Evolutionary conservation across 1,284 basidiomycete genomes (phyloP).

Genomic region (Boletellus deceptivus): DNA sequence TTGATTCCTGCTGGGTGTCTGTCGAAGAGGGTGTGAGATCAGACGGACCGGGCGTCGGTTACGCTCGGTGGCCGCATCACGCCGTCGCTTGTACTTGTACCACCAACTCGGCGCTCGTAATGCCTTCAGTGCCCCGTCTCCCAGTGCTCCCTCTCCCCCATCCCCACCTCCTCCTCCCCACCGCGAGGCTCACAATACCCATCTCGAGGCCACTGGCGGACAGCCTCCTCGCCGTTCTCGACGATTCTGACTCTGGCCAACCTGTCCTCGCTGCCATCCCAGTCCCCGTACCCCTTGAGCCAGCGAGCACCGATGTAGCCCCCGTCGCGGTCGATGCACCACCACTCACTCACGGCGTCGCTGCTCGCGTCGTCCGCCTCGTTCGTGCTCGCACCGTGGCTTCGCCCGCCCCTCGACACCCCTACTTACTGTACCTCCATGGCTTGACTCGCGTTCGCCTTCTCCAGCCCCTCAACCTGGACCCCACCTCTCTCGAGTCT

Average conservation of each 20-base stretch:
- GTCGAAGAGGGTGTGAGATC: not conserved
- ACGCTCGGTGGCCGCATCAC: not conserved
- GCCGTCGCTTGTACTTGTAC: not conserved
- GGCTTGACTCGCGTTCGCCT: conserved; percentile 58
- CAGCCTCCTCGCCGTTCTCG: conserved; percentile 56
- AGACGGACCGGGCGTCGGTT: not conserved
- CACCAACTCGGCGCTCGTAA: conserved; percentile 4
- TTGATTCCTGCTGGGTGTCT: not conserved
- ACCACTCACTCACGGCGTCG: conserved; percentile 38
- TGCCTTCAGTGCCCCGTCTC: conserved; percentile 42
- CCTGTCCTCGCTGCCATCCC: conserved; percentile 68
- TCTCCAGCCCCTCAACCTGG: conserved; percentile 34
- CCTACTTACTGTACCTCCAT: conserved; percentile 63
- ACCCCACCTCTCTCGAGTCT: conserved; percentile 28
- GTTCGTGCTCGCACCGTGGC: conserved; percentile 45
- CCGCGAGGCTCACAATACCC: conserved; percentile 60
- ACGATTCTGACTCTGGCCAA: conserved; percentile 55
- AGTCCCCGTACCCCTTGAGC: conserved; percentile 27
- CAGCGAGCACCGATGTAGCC: conserved; percentile 24
- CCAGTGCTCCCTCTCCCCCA: conserved; percentile 61
- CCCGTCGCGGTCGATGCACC: conserved; percentile 1
- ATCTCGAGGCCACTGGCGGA: conserved; percentile 57
- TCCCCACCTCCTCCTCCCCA: conserved; percentile 66
- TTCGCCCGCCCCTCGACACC: conserved; percentile 40
- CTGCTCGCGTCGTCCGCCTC: conserved; percentile 61